phyloP scores from a whole-genome alignment of 495 filamentous ascomycete species.

The Clavariopsis aquatica region DNA sequence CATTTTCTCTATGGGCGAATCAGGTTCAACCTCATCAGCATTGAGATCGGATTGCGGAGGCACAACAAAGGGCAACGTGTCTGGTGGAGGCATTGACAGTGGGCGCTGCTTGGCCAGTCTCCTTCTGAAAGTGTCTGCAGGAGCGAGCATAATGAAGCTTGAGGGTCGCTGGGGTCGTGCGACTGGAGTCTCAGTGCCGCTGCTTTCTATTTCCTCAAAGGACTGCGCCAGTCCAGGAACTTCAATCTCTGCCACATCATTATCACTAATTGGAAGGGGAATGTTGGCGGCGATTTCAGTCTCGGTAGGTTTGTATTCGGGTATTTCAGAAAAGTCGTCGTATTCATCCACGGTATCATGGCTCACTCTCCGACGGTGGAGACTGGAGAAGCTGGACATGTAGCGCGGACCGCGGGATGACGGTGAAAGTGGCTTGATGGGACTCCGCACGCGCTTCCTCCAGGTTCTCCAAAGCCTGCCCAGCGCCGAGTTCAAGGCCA shows the following conservation, averaged over 20 bases:
- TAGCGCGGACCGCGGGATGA: slow-evolving; percentile 18
- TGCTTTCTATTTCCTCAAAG: slow-evolving; percentile 60
- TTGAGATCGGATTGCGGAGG: slow-evolving; percentile 1
- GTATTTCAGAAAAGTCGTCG: slow-evolving; percentile 28
- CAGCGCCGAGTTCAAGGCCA: slow-evolving; percentile 83
- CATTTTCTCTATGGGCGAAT: slow-evolving; percentile 29
- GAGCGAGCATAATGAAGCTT: slow-evolving; percentile 35
- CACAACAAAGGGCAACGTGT: slow-evolving; percentile 12
- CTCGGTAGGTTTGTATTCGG: slow-evolving; percentile 44
- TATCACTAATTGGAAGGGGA: slow-evolving; percentile 65
- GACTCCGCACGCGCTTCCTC: slow-evolving; percentile 73
- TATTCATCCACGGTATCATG: slow-evolving; percentile 29
- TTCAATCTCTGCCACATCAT: slow-evolving; percentile 75
- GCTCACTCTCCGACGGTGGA: slow-evolving; percentile 24
- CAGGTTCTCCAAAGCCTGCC: slow-evolving; percentile 93
- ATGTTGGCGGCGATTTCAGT: slow-evolving; percentile 52
- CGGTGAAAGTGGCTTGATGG: slow-evolving; percentile 42
- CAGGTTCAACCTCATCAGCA: slow-evolving; percentile 9
- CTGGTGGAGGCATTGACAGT: slow-evolving; percentile 31
- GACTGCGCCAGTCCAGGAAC: slow-evolving; percentile 62
- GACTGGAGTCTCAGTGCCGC: slow-evolving; percentile 39
- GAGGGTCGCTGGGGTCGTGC: slow-evolving; percentile 26
- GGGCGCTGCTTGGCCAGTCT: slow-evolving; percentile 20
- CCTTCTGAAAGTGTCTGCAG: slow-evolving; percentile 16
- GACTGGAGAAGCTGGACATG: slow-evolving; percentile 28